Conservation (phyloP, 2,329 filamentous ascomycete species). For the Aspergillus clavatus region DNA sequence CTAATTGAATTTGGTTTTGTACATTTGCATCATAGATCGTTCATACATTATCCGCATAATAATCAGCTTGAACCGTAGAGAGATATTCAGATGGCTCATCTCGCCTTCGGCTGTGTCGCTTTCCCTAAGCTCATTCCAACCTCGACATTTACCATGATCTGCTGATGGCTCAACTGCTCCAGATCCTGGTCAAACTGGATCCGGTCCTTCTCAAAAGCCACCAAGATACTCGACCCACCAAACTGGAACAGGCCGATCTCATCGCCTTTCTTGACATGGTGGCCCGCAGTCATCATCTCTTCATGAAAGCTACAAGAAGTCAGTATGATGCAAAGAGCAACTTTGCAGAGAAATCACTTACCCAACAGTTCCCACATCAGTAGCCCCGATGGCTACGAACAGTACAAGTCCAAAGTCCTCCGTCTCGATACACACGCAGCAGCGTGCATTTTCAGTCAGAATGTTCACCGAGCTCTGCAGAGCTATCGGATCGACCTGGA, state of each 20-base stretch:
- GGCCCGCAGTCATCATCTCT: conserved; percentile 26
- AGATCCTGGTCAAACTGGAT: conserved; percentile 40
- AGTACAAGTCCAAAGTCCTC: conserved; percentile 40
- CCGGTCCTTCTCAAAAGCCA: conserved; percentile 36
- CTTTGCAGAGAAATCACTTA: conserved; percentile 16
- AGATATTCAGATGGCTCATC: too few species aligned
- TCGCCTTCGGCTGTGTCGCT: not conserved
- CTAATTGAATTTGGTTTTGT: too few species aligned
- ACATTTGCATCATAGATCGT: too few species aligned
- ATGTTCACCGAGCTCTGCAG: conserved; percentile 35
- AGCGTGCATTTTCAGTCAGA: conserved; percentile 36
- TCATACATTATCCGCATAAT: too few species aligned
- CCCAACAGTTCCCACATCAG: conserved; percentile 39
- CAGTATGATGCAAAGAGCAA: not conserved
- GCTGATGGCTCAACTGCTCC: conserved; percentile 25
- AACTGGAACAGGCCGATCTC: conserved; percentile 42
- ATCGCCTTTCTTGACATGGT: conserved; percentile 36
- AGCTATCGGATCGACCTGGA: conserved; percentile 39
- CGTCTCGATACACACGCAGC: conserved; percentile 35
- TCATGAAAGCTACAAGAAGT: conserved; percentile 30
- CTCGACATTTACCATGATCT: conserved; percentile 36
- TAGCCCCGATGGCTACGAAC: conserved; percentile 42
- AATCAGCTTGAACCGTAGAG: too few species aligned
- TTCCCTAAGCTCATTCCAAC: conserved; percentile 37
- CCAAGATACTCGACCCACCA: conserved; percentile 39